These are phyloP conservation scores for Schwanniomyces polymorphus DNA, from an alignment of 805 yeast species.

Conservation along the genomic window DNA sequence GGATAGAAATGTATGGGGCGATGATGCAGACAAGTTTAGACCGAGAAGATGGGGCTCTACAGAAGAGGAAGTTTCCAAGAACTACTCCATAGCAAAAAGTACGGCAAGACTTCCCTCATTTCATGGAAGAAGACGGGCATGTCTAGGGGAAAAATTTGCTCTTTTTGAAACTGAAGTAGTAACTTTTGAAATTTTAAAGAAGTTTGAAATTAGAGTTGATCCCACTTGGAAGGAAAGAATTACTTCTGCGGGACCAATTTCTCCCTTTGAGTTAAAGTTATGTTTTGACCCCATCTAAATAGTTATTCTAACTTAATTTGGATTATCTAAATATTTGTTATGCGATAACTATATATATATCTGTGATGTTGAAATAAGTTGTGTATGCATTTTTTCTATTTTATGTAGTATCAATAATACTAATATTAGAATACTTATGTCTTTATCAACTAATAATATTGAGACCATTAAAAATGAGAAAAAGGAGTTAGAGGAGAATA, in stretches of 20 bases:
- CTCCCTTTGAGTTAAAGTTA: conserved; percentile 42
- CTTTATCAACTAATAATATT: background rate
- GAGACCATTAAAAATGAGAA: background rate
- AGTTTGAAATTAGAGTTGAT: conserved; percentile 36
- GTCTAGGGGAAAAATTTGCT: conserved; percentile 61
- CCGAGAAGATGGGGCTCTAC: conserved; percentile 55
- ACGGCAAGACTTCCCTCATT: conserved; percentile 50
- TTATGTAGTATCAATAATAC: too few relatives aligned
- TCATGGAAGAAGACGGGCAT: conserved; percentile 61
- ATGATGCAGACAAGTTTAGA: conserved; percentile 39
- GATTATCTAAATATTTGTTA: too few relatives aligned
- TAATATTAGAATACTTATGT: background rate
- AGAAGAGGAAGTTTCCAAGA: conserved; percentile 33
- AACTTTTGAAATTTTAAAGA: conserved; percentile 32
- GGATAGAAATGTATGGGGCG: conserved; percentile 45
- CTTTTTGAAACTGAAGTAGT: conserved; percentile 44
- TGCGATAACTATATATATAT: too few relatives aligned
- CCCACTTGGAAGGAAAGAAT: conserved; percentile 48
- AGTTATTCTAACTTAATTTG: too few relatives aligned
- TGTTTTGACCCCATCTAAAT: conserved; percentile 9
- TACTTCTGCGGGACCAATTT: conserved; percentile 61
- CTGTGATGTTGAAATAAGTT: too few relatives aligned
- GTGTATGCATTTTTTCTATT: too few relatives aligned
- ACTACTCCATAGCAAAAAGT: conserved; percentile 45
- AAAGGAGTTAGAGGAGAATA: background rate